Evolutionary conservation across 1,284 basidiomycete species (phyloP).

Genomic region (Irpex sp.): DNA sequence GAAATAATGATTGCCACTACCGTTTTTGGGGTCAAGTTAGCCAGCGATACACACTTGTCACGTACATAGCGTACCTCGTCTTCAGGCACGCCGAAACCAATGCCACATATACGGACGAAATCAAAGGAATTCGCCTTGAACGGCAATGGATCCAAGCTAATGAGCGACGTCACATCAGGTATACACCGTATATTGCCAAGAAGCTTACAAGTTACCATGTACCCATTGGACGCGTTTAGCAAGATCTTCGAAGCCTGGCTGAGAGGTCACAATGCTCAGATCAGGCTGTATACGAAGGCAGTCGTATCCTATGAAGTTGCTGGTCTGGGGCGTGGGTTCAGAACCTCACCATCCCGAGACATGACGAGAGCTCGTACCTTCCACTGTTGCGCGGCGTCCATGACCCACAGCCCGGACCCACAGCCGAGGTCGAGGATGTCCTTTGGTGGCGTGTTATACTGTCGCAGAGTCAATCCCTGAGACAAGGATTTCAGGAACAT

Average conservation of each 20-base stretch:
- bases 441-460: constrained; percentile 44
- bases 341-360: not conserved
- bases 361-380: constrained; percentile 34
- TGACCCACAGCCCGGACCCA: constrained; percentile 71
- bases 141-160: constrained; percentile 56
- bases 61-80: constrained; percentile 42
- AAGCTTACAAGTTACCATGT: constrained; percentile 56
- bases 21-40: not conserved
- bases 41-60: no score
- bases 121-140: constrained; percentile 55
- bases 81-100: constrained; percentile 66
- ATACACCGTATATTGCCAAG: not conserved
- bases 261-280: constrained; percentile 29
- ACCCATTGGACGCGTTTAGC: constrained; percentile 55
- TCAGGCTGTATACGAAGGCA: constrained; percentile 51
- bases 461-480: constrained; percentile 45
- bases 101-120: constrained; percentile 54
- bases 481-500: constrained; percentile 50
- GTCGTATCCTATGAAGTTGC: constrained; percentile 56
- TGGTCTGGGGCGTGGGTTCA: constrained; percentile 33
- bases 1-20: constrained; percentile 32
- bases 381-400: constrained; percentile 63
- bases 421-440: constrained; percentile 72
- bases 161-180: not conserved
- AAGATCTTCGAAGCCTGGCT: constrained; percentile 30